Evolutionary conservation across 352 stramenopile species (phyloP), one percentile per base, ranked within the genome.

Genomic region (Globisporangium apiculatum): DNA sequence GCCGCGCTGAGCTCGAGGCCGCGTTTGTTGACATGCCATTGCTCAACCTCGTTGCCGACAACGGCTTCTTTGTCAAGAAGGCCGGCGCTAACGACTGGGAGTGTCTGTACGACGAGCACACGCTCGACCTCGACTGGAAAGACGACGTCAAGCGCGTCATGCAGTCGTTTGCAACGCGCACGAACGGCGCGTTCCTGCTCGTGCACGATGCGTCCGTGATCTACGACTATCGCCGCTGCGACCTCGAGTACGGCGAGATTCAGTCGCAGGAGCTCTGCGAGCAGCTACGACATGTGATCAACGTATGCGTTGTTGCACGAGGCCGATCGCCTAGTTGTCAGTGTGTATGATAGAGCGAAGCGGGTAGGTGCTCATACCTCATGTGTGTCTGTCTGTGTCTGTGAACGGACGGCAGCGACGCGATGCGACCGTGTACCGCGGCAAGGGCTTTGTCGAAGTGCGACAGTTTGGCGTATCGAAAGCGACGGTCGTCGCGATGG

Each of bases 181-280:
- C 97, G 8, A 98, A 99, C 69, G 97, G 97, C 14, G 98, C 96
- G 18, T 99, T 98, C 65, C 88, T 99, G 41, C 91, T 98, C 66
- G 83, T 97, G 58, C 99, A 97, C 35, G 95, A 98, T 55, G 97
- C 94, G 48, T 98, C 97, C 5, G 64, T 99, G 12, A 68, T 99
- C 36, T 99, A 98, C 76, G 96, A 99, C 71, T 99, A 98, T 66
- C 86, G 95, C 48, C 95, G 98, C 73, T 97, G 96, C 9, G 97
- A 99, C 71, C 95, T 95, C 53, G 97, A 99, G 63, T 99, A 99
- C 68, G 97, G 97, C 45, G 94, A 97, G 58, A 90, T 99, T 56
- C 97, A 99, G 71, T 97, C 94, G 1, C 85, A 97, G 50, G 96
- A 91, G 57, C 62, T 91, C 12, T 79, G 81, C 46, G 77, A 97